Conservation (phyloP, 805 yeast genomes). For the Barnettozyma pratensis region DNA sequence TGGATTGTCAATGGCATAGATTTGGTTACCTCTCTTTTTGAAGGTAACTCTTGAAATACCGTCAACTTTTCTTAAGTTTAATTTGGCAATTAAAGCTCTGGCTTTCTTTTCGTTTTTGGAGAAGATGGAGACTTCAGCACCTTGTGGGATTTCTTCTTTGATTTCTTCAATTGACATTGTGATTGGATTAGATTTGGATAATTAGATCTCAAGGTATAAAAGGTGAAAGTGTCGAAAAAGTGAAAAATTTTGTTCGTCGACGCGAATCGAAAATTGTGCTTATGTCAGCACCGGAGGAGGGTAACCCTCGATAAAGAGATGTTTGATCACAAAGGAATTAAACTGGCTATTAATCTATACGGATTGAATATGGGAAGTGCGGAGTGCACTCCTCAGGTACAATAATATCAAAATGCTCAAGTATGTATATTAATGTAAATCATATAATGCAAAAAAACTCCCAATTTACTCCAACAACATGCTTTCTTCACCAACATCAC, state of each 20-base stretch:
- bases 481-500: slow-evolving; percentile 1
- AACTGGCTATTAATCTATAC: too few relatives aligned
- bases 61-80: slow-evolving; percentile 83
- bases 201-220: too few relatives aligned
- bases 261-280: background rate
- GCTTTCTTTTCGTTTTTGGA: slow-evolving; percentile 95
- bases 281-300: background rate
- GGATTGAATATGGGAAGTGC: too few relatives aligned
- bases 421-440: too few relatives aligned
- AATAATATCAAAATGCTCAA: too few relatives aligned
- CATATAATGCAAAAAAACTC: too few relatives aligned
- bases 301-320: background rate
- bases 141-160: slow-evolving; percentile 61
- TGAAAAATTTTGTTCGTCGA: background rate
- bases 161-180: slow-evolving; percentile 34
- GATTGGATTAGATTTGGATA: background rate
- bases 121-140: slow-evolving; percentile 75
- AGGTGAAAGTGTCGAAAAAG: background rate
- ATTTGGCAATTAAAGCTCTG: slow-evolving; percentile 80
- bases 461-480: background rate
- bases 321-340: background rate
- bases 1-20: slow-evolving; percentile 88
- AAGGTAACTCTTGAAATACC: slow-evolving; percentile 95
- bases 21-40: slow-evolving; percentile 87
- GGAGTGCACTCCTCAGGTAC: too few relatives aligned